A percentile compares a stretch with the other conserved stretches of the same genome.
Evolutionary conservation across 2,329 filamentous ascomycete species (phyloP).

Genomic region (Phyllosticta ampelicida): DNA sequence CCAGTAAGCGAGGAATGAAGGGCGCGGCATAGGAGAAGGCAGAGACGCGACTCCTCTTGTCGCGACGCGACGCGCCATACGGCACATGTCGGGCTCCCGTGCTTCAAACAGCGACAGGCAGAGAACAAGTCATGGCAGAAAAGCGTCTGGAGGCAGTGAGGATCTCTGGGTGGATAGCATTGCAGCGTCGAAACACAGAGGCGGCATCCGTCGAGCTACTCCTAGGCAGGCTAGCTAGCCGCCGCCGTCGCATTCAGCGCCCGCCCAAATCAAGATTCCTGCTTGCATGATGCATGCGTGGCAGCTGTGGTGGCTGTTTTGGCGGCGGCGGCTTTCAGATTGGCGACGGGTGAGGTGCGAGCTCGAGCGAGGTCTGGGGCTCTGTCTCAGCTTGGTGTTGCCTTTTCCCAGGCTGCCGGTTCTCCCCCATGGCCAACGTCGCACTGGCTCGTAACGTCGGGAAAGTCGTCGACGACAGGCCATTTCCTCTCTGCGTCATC

Average conservation of each 20-base stretch:
- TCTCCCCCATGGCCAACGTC: background rate
- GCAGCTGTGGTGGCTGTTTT: background rate
- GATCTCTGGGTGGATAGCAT: background rate
- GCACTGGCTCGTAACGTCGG: background rate
- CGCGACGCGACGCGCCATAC: background rate
- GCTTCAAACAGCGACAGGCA: background rate
- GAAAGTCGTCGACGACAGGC: background rate
- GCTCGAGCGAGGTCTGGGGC: background rate
- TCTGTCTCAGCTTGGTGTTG: background rate
- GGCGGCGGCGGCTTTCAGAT: background rate
- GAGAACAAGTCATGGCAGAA: background rate
- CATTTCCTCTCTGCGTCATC: background rate
- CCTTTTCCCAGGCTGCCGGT: background rate
- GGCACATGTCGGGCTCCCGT: background rate
- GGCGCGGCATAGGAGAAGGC: background rate
- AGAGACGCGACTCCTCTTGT: background rate
- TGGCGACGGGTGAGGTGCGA: background rate
- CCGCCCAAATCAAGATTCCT: background rate
- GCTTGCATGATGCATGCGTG: background rate
- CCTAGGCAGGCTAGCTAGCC: background rate
- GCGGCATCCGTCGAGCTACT: background rate
- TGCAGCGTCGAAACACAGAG: background rate
- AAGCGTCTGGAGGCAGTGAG: background rate
- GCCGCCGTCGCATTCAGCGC: background rate
- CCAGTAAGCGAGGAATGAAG: background rate